These are phyloP conservation scores for Annulohypoxylon bovei DNA, from an alignment of 495 filamentous ascomycete genomes.

Conservation along the genomic window DNA sequence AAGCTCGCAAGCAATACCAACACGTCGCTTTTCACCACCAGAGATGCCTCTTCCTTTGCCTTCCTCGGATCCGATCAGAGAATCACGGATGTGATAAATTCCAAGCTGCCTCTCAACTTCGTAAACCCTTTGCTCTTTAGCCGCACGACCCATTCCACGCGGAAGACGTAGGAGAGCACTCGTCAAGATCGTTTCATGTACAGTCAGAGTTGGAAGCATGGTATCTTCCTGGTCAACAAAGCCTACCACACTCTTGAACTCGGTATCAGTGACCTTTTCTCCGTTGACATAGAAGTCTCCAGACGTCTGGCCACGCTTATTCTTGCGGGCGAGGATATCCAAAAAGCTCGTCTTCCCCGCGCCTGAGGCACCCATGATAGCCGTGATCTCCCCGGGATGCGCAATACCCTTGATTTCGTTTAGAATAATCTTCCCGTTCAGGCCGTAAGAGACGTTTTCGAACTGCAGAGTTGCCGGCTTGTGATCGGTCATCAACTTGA, in stretches of 20 bases:
- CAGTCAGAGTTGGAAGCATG: slow-evolving; percentile 95
- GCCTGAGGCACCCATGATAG: slow-evolving; percentile 98
- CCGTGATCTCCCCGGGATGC: slow-evolving; percentile 88
- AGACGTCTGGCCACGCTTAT: slow-evolving; percentile 82
- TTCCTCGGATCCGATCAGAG: slow-evolving; percentile 97
- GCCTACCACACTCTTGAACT: slow-evolving; percentile 90
- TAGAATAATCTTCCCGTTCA: slow-evolving; percentile 90
- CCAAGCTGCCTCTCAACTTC: slow-evolving; percentile 97
- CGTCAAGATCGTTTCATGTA: slow-evolving; percentile 96
- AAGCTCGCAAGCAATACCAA: slow-evolving; percentile 96
- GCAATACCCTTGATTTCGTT: slow-evolving; percentile 82
- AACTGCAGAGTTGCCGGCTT: slow-evolving; percentile 90
- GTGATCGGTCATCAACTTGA: slow-evolving; percentile 87
- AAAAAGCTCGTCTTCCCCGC: slow-evolving; percentile 98
- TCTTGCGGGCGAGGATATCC: slow-evolving; percentile 96
- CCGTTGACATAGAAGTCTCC: slow-evolving; percentile 96
- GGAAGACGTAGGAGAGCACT: slow-evolving; percentile 91
- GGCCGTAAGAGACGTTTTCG: slow-evolving; percentile 83
- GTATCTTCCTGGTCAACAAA: slow-evolving; percentile 99
- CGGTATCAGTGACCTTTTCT: slow-evolving; percentile 83
- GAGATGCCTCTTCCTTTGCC: slow-evolving; percentile 94
- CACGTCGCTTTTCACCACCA: slow-evolving; percentile 93
- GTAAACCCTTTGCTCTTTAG: slow-evolving; percentile 87
- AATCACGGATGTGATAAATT: slow-evolving; percentile 90
- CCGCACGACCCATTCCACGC: slow-evolving; percentile 82